Base-by-base conservation (phyloP, 169 alveolate genomes). In the Eimeria sp. region DNA sequence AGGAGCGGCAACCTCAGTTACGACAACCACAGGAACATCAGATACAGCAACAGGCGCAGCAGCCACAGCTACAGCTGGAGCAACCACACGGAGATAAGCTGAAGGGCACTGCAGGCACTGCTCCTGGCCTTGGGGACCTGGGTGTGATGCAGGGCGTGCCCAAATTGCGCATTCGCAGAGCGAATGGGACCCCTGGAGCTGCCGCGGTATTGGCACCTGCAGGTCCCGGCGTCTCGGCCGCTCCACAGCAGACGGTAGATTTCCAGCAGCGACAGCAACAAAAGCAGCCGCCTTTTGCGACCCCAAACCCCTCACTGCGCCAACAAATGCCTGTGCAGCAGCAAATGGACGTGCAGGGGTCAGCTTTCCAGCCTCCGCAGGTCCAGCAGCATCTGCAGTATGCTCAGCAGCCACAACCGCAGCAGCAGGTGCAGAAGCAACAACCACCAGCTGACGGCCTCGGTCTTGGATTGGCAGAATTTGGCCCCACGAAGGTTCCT, bases 321-420 rank as follows among this genome's bases (percentile, higher is more conserved):
- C 91, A 85, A n/a, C 74, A 54, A 14, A 8, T 33, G 37, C 58
- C 77, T 40, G 62, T 13, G 30, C 91, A 85, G 27, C 91, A 46
- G 91, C 91, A 85, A 85, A 85, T 85, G 91, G 91, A 85, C 58
- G 91, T 85, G 60, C 91, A 85, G 46, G 78, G 91, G 37, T 30
- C 77, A 37, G 71, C 58, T 25, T 85, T 85, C 49, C 91, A 85
- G 56, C 43, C 33, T 30, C 30, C 72, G 60, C 85, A 16, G 6
- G 60, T 23, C 72, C 89, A 80, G 66, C 89, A 20, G 14, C 89
- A 46, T 20, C 64, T 52, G 87, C 87, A 77, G 89, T 56, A 9
- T 30, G n/a, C 58, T 14, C 91, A 85, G 77, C 91, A 54, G 60
- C 77, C 74, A 33, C 77, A 54, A 18, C 13, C 33, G 78, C 89